Evolutionary conservation across 2,329 filamentous ascomycete species (phyloP).

Genomic region (Claviceps monticola): DNA sequence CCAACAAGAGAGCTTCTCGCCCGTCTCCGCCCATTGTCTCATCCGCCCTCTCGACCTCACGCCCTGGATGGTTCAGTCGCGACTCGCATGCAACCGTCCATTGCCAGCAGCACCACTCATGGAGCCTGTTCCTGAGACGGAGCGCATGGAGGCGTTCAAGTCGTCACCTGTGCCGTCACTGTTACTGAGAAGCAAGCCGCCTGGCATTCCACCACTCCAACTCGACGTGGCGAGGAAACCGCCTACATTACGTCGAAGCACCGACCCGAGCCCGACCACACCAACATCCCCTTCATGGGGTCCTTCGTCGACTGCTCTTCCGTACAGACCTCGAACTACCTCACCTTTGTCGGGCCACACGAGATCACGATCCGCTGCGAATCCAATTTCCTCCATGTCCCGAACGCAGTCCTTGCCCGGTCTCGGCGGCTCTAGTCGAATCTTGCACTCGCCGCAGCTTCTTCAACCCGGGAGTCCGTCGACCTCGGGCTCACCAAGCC

Average conservation of each 20-base stretch:
- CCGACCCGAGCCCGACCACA: constrained; percentile 40
- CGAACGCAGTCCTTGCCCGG: constrained; percentile 52
- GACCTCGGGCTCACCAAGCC: constrained; percentile 33
- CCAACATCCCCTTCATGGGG: constrained; percentile 37
- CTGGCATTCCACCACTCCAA: constrained; percentile 24
- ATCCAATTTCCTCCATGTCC: constrained; percentile 41
- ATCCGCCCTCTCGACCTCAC: neutral
- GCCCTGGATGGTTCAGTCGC: neutral
- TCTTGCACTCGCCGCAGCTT: constrained; percentile 38
- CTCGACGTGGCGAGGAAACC: constrained; percentile 35
- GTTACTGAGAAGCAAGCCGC: constrained; percentile 27
- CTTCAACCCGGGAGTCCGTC: constrained; percentile 36
- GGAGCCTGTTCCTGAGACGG: constrained; percentile 55
- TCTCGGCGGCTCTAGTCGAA: constrained; percentile 43
- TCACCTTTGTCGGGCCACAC: constrained; percentile 45
- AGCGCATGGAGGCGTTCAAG: constrained; percentile 53
- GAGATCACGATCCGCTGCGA: constrained; percentile 44
- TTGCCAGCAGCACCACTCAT: constrained; percentile 23
- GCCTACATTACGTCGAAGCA: constrained; percentile 40
- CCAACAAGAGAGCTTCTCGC: neutral
- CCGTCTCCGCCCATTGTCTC: neutral
- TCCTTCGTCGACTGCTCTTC: constrained; percentile 26
- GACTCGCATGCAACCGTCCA: neutral
- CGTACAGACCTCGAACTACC: constrained; percentile 48
- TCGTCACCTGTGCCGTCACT: constrained; percentile 39